A percentile compares a stretch with the other conserved stretches of the same genome.
phyloP scores from a whole-genome alignment of 192 early-diverging fungal species.

The Phycomyces blakesleeanus region DNA sequence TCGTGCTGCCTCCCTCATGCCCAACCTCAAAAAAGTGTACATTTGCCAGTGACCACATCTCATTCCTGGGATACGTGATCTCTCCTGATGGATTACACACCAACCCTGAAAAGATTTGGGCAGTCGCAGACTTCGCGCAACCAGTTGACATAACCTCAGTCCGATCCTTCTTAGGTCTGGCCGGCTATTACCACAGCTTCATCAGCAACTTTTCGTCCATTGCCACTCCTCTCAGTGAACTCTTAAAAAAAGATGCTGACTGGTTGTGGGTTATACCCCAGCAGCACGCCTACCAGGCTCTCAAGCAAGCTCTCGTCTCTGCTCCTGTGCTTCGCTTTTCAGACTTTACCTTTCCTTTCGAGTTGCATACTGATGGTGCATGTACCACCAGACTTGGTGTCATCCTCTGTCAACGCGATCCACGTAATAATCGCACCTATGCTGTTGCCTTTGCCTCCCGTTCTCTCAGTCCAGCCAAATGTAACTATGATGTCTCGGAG shows the following conservation, averaged over 20 bases:
- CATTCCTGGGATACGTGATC: conserved; percentile 15
- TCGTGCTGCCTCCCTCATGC: neutral
- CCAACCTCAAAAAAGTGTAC: conserved; percentile 18
- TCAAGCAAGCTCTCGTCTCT: neutral
- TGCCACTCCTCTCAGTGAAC: conserved; percentile 4
- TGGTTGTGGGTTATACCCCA: neutral
- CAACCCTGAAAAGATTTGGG: conserved; percentile 10
- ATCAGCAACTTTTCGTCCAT: conserved; percentile 11
- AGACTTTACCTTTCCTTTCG: neutral
- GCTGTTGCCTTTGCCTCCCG: neutral
- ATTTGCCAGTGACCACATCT: conserved; percentile 1
- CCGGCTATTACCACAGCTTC: conserved; percentile 15
- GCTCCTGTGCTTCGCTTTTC: conserved; percentile 9
- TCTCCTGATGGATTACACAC: conserved; percentile 9
- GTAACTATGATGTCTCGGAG: neutral
- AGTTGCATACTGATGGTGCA: conserved; percentile 11
- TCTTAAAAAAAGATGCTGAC: conserved; percentile 11
- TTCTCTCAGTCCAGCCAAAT: neutral
- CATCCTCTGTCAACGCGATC: conserved; percentile 11
- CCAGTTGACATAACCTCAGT: neutral
- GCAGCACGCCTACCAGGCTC: neutral
- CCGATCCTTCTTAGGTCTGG: conserved; percentile 22
- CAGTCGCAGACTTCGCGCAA: neutral
- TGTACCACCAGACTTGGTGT: conserved; percentile 7
- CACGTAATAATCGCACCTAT: neutral